Percentiles rank a stretch among this genome's conserved stretches.
Conservation (phyloP, 2,329 filamentous ascomycete genomes). For the Neofusicoccum ribis region DNA sequence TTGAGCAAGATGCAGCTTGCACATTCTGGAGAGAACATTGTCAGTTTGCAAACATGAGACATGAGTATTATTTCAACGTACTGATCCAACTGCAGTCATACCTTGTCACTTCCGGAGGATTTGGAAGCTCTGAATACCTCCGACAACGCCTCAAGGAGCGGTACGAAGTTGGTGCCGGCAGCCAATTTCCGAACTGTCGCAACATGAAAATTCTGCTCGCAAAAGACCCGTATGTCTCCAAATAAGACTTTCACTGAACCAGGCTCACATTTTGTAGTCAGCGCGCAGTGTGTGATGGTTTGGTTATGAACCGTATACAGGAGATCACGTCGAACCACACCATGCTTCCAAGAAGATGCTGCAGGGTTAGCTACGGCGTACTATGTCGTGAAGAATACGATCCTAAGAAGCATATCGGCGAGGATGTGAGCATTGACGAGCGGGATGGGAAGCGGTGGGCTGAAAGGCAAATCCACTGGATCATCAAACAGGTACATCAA, state of each 20-base stretch:
- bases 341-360: slow-evolving; percentile 32
- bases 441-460: slow-evolving; percentile 22
- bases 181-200: background rate
- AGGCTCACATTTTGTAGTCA: slow-evolving; percentile 27
- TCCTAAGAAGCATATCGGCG: slow-evolving; percentile 16
- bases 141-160: slow-evolving; percentile 26
- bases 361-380: slow-evolving; percentile 23
- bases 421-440: slow-evolving; percentile 15
- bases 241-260: background rate
- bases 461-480: slow-evolving; percentile 21
- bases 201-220: slow-evolving; percentile 22
- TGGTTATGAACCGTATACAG: slow-evolving; percentile 50
- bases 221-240: slow-evolving; percentile 38
- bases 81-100: slow-evolving; percentile 18
- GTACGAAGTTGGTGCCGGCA: slow-evolving; percentile 23
- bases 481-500: slow-evolving; percentile 20
- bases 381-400: slow-evolving; percentile 22
- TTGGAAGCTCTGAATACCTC: slow-evolving; percentile 36
- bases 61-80: background rate
- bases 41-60: background rate
- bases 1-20: slow-evolving; percentile 21
- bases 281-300: slow-evolving; percentile 50
- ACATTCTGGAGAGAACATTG: slow-evolving; percentile 21
- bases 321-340: slow-evolving; percentile 38
- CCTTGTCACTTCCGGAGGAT: slow-evolving; percentile 36